A percentile compares a stretch with the other conserved stretches of the same genome.
These are phyloP conservation scores for Penicillium longicatenatum DNA, from an alignment of 495 filamentous ascomycete genomes.

Conservation along the genomic window DNA sequence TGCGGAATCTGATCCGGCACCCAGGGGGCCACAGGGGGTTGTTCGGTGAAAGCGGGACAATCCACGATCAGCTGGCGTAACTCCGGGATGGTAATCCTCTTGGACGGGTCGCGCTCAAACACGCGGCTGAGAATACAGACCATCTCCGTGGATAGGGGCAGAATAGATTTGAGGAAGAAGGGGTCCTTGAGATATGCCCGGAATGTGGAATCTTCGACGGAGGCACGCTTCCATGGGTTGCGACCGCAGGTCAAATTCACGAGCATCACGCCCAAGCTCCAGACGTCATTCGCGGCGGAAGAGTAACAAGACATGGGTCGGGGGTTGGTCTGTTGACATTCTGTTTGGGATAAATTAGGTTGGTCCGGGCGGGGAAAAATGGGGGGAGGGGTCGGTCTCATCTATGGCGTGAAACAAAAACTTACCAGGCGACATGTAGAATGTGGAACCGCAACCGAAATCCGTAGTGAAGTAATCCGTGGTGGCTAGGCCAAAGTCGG, in stretches of 20 bases:
- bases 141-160: conserved; percentile 88
- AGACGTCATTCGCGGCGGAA: conserved; percentile 94
- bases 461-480: conserved; percentile 81
- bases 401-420: conserved; percentile 3
- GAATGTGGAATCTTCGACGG: conserved; percentile 91
- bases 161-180: conserved; percentile 87
- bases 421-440: conserved; percentile 99
- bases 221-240: conserved; percentile 98
- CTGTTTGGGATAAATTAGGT: conserved; percentile 49
- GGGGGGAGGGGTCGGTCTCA: background rate
- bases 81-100: conserved; percentile 83
- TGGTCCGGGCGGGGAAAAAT: conserved; percentile 4
- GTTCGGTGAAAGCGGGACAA: conserved; percentile 74
- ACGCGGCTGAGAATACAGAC: conserved; percentile 85
- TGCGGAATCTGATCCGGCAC: conserved; percentile 29
- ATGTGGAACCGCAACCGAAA: conserved; percentile 97
- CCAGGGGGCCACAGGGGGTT: conserved; percentile 33
- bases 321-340: conserved; percentile 88
- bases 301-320: conserved; percentile 79
- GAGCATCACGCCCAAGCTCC: conserved; percentile 95
- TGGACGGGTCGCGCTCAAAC: conserved; percentile 85
- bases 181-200: conserved; percentile 84
- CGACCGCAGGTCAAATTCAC: conserved; percentile 97
- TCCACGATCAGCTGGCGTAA: conserved; percentile 73
- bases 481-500: conserved; percentile 95